These are phyloP conservation scores for Przewalskia tangutica DNA, from an alignment of 257 asterid species.

Conservation along the genomic window DNA sequence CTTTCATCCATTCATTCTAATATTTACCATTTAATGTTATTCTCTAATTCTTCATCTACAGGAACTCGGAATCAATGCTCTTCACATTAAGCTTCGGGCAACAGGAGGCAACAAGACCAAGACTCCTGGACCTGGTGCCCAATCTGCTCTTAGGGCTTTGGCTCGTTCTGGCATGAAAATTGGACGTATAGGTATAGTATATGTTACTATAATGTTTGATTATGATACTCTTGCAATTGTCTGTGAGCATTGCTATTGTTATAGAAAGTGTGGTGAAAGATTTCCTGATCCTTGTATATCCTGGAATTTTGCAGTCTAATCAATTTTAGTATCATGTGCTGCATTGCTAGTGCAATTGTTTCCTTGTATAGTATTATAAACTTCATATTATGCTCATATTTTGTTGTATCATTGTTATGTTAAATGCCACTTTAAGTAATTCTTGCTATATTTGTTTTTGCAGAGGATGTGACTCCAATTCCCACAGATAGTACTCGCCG, in stretches of 20 bases:
- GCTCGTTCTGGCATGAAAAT: slow-evolving; percentile 96
- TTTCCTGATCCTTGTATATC: background rate
- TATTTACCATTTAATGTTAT: too few species aligned
- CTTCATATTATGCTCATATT: background rate
- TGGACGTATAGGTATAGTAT: slow-evolving; percentile 70
- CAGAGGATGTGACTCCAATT: slow-evolving; percentile 92
- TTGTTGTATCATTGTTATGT: background rate
- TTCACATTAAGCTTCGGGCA: slow-evolving; percentile 85
- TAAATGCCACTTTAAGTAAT: background rate
- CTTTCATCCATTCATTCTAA: background rate
- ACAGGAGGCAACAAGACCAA: slow-evolving; percentile 93
- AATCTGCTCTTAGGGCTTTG: slow-evolving; percentile 84
- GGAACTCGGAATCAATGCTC: slow-evolving; percentile 84
- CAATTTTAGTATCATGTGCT: background rate
- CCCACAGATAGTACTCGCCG: slow-evolving; percentile 89
- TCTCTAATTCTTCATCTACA: slow-evolving; percentile 4
- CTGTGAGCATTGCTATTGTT: background rate
- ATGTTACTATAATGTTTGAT: background rate
- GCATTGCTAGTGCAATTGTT: background rate
- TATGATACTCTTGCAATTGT: background rate
- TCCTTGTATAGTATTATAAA: background rate
- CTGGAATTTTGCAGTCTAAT: background rate
- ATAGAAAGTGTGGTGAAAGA: background rate
- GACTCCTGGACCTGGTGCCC: slow-evolving; percentile 97
- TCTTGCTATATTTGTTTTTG: background rate